Base-by-base conservation (phyloP, 2,329 filamentous ascomycete genomes). In the Beauveria rudraprayagi region DNA sequence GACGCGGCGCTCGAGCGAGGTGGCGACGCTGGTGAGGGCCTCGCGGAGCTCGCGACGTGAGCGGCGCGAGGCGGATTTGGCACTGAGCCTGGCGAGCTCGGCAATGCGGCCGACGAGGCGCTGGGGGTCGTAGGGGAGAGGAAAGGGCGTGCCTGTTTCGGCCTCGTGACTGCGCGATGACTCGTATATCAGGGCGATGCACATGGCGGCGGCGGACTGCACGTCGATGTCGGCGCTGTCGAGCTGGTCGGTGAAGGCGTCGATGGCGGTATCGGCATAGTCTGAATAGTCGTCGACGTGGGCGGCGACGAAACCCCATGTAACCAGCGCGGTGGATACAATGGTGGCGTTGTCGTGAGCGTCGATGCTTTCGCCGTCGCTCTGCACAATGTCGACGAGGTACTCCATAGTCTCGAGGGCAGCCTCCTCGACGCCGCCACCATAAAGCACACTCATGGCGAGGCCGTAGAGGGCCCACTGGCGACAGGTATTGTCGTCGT, bases 171-270 rank as follows among this genome's bases (percentile, higher is more conserved):
- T 73, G 40, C 80, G 77, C 3, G 78, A 78, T 64, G 89, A 88
- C 72, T 96, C 92, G 68, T 90, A 93, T 11, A 96, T 78, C 10
- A 95, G 78, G 0, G 91, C 91, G 62, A 96, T 92, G 71, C 90
- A 90, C 69, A 88, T 84, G 3, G 88, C 91, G 0, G 91, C 88
- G 3, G 88, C 85, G 51, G 91, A 85, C 68, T 94, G 90, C 1
- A 96, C 89, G 9, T 82, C 78, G 1, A 85, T 77, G 62, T 91
- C 86, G 37, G 80, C 80, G 70, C 89, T 91, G 63, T 92, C 86
- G 19, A 96, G 86, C 73, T 96, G 92, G 53, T 96, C 91, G 47
- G 90, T 86, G 67, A 96, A 91, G 2, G 88, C 86, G 58, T 94
- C 89, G 67, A 94, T 83, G 17, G 90, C 88, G 30, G 84, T 76